Base-by-base conservation (phyloP, 306 rosid genomes). In the Cucumis melo region DNA sequence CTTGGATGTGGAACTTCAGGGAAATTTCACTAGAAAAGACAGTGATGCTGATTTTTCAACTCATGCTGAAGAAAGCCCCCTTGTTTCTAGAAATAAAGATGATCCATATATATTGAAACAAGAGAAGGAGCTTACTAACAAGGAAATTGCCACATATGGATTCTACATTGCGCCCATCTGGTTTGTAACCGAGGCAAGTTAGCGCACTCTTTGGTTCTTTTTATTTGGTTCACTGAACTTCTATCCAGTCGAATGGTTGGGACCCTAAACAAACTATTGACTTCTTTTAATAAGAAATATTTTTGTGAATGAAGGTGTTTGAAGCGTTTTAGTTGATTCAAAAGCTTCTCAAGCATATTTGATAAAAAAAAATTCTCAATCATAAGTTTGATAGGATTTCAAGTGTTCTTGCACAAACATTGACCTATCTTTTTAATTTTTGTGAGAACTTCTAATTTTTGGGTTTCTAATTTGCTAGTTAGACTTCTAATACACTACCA, bases 101-200 rank as follows among this genome's bases (percentile, higher is more conserved):
- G 97, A 92, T 73, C 38, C 74, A 41, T 82, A 61, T 66, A 56
- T 77, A 38, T 56, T 58, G 70, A 89, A 90, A 79, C 85, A 54
- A 64, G 92, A 87, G 54, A 86, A 38, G 79, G 85, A 77, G 24
- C 91, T 82, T 38, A 84, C 97, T 13, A 10, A 88, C 41, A 82
- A 78, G 83, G 90, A 95, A 88, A 80, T 95, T 80, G 99, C 98
- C 74, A 78, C 38, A 3, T 90, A 85, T 83, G 99, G 99, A 74
- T 90, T 92, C 83, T 95, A 88, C 90, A 79, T 95, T 81, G 98
- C 99, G 16, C 99, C 99, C 17, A 84, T 95, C 78, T 95, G 99
- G 99, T 95, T 95, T 80, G 6, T 88, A 64, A 92, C 99, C 19
- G 99, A 95, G 96, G 99, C 89, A 85, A 84, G 87, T 32, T 73